Percentiles rank a stretch among this genome's conserved stretches.
phyloP scores from a whole-genome alignment of 129 eudicot genomes.

The Flaveria bidentis region DNA sequence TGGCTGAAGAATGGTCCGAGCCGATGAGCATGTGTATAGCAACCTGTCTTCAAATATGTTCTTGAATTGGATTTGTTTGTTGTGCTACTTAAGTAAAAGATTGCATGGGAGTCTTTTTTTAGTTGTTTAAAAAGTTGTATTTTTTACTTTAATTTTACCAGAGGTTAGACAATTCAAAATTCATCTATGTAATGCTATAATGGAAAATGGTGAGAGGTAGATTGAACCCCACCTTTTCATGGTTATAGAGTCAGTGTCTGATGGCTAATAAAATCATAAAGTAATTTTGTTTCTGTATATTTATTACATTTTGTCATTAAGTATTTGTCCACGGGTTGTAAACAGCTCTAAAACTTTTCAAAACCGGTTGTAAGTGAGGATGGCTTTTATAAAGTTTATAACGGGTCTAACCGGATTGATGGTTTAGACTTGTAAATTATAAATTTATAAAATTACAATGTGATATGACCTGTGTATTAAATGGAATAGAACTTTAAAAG shows the following conservation, averaged over 20 bases:
- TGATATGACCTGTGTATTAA: too few relatives aligned
- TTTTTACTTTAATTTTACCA: slow-evolving; percentile 21
- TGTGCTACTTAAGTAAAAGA: slow-evolving; percentile 40
- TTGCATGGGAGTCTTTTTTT: slow-evolving; percentile 37
- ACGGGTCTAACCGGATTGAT: too few relatives aligned
- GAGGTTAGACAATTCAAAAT: slow-evolving; percentile 43
- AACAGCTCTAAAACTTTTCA: too few relatives aligned
- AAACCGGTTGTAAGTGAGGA: too few relatives aligned
- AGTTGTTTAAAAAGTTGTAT: slow-evolving; percentile 37
- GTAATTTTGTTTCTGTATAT: background rate
- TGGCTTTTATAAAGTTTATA: too few relatives aligned
- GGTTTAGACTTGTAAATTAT: too few relatives aligned
- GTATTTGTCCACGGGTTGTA: too few relatives aligned
- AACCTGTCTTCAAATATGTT: slow-evolving; percentile 32
- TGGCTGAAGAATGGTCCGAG: background rate
- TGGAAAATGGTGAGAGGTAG: slow-evolving; percentile 35
- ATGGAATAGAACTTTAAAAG: too few relatives aligned
- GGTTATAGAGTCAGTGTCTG: slow-evolving; percentile 17
- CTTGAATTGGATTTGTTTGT: slow-evolving; percentile 44
- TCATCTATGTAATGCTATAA: slow-evolving; percentile 33
- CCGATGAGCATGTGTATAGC: slow-evolving; percentile 37
- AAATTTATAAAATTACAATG: too few relatives aligned
- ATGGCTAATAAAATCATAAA: slow-evolving; percentile 20
- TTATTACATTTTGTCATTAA: background rate
- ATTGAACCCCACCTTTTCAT: slow-evolving; percentile 35